Conservation (phyloP, 2,329 filamentous ascomycete genomes). For the Grosmannia huntii region DNA sequence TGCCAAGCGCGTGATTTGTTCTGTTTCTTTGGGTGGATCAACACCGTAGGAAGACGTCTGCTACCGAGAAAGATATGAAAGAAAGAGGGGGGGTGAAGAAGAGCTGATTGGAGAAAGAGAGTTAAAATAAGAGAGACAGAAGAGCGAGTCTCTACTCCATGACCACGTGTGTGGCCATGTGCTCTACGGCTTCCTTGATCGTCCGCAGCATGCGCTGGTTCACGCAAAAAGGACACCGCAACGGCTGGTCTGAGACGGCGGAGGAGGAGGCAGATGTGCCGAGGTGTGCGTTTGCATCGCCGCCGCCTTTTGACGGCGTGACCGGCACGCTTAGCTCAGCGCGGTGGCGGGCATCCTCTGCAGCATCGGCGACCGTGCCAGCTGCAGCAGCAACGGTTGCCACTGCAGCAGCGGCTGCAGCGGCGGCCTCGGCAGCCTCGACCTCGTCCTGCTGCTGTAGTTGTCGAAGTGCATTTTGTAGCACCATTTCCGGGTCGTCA, state of each 20-base stretch:
- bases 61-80: not conserved
- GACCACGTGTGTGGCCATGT: conserved; percentile 48
- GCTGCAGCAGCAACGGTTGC: conserved; percentile 27
- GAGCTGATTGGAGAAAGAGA: not conserved
- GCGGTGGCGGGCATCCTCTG: conserved; percentile 5
- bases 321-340: not conserved
- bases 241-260: conserved; percentile 28
- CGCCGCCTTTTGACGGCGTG: conserved; percentile 4
- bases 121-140: not conserved
- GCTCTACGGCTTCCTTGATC: conserved; percentile 50
- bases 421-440: conserved; percentile 43
- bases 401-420: conserved; percentile 37
- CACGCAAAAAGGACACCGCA: conserved; percentile 48
- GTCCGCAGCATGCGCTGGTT: conserved; percentile 48
- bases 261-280: not conserved
- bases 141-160: conserved; percentile 22
- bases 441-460: conserved; percentile 47
- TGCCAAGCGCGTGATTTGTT: too few species aligned
- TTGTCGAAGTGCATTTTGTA: conserved; percentile 46
- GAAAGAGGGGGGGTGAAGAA: not conserved
- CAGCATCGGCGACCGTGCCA: conserved; percentile 8
- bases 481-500: conserved; percentile 44
- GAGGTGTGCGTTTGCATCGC: not conserved
- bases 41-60: too few species aligned
- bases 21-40: too few species aligned